Conservation (phyloP, 345 rosid species). For the Moricandia arvensis region DNA sequence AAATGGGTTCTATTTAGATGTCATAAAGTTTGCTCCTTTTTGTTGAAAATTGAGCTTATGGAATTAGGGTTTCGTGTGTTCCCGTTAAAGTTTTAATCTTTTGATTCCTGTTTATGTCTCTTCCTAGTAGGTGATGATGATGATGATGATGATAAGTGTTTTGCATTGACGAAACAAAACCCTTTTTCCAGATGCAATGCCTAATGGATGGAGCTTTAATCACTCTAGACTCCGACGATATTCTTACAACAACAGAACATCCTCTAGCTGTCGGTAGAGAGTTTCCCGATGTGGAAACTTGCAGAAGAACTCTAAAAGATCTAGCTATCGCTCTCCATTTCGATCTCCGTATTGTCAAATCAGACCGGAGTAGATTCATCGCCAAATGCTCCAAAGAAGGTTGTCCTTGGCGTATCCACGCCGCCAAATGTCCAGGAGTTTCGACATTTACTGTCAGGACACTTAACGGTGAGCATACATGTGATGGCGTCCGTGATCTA, state of each 20-base stretch:
- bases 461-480: slow-evolving; percentile 86
- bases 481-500: slow-evolving; percentile 88
- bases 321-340: slow-evolving; percentile 92
- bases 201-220: slow-evolving; percentile 67
- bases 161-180: slow-evolving; percentile 11
- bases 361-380: slow-evolving; percentile 94
- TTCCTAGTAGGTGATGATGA: slow-evolving; percentile 14
- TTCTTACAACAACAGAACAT: slow-evolving; percentile 32
- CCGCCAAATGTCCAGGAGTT: slow-evolving; percentile 94
- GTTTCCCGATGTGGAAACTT: slow-evolving; percentile 96
- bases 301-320: slow-evolving; percentile 93
- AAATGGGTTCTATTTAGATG: slow-evolving; percentile 15
- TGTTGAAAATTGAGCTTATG: slow-evolving; percentile 4
- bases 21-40: background rate
- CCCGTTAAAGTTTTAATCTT: background rate
- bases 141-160: slow-evolving; percentile 15
- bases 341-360: slow-evolving; percentile 95
- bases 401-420: slow-evolving; percentile 99
- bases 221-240: slow-evolving; percentile 44
- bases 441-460: slow-evolving; percentile 86
- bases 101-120: background rate
- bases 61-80: slow-evolving; percentile 20
- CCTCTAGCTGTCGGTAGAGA: slow-evolving; percentile 79
- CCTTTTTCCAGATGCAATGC: slow-evolving; percentile 35
- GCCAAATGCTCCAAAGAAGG: slow-evolving; percentile 99